Percentiles rank a stretch among this genome's conserved stretches.
Conservation (phyloP, 345 rosid genomes). For the Gossypioides kirkii region DNA sequence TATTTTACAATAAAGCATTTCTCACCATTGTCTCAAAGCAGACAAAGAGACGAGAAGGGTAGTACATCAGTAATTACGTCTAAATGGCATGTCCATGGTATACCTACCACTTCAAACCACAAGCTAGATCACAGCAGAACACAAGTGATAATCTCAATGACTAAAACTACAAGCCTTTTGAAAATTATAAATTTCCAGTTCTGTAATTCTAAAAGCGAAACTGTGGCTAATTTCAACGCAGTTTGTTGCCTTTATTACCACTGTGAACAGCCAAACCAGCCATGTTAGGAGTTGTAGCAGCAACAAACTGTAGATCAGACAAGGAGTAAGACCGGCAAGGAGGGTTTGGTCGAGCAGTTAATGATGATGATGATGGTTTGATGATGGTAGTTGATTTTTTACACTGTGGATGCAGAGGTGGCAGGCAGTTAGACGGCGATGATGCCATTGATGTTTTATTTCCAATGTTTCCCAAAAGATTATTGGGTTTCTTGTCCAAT, state of each 20-base stretch:
- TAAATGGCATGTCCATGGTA: background rate
- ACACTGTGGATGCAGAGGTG: slow-evolving; percentile 31
- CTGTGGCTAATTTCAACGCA: slow-evolving; percentile 6
- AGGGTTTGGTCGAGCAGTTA: slow-evolving; percentile 14
- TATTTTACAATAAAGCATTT: slow-evolving; percentile 12
- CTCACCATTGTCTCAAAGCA: slow-evolving; percentile 5
- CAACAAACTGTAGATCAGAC: slow-evolving; percentile 35
- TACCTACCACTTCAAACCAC: slow-evolving; percentile 13
- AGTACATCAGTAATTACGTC: slow-evolving; percentile 6
- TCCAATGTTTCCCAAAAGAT: slow-evolving; percentile 9
- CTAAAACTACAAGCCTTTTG: slow-evolving; percentile 1
- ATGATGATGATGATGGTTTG: slow-evolving; percentile 9
- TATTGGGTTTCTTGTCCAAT: slow-evolving; percentile 10
- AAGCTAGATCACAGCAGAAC: slow-evolving; percentile 8
- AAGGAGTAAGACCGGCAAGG: slow-evolving; percentile 38
- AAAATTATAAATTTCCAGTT: background rate
- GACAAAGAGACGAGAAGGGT: background rate
- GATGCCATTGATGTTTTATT: slow-evolving; percentile 14
- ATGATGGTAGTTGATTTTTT: slow-evolving; percentile 17
- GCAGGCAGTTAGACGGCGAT: slow-evolving; percentile 23
- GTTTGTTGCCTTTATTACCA: slow-evolving; percentile 19
- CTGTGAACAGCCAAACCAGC: slow-evolving; percentile 11
- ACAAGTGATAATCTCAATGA: background rate
- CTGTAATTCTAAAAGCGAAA: background rate
- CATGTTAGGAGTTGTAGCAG: slow-evolving; percentile 9